These are phyloP conservation scores for Acanthamoeba castellanii DNA, from an alignment of 208 protist species.

Conservation along the genomic window DNA sequence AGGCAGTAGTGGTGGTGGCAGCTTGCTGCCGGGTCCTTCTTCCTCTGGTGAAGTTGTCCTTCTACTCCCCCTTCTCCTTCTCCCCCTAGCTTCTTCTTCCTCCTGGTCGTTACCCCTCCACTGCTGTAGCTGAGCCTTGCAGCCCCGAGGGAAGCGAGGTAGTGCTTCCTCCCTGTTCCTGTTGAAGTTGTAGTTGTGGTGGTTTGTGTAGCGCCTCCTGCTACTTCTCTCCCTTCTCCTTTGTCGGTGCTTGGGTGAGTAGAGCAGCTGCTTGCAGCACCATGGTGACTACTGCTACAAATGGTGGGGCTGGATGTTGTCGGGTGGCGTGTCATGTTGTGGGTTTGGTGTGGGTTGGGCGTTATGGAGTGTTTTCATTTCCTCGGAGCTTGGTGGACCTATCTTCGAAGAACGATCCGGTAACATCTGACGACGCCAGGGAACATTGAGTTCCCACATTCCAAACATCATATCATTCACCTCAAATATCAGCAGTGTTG, in stretches of 20 bases:
- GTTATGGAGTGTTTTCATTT: not conserved
- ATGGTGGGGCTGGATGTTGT: too few species aligned
- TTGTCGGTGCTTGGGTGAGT: too few species aligned
- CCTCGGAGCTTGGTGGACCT: not conserved
- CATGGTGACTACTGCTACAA: too few species aligned
- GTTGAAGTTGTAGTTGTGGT: too few species aligned
- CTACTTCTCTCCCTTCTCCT: too few species aligned
- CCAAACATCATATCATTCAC: too few species aligned
- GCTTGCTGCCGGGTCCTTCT: not conserved
- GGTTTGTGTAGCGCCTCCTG: not conserved
- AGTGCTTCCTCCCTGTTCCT: too few species aligned
- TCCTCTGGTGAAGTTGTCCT: not conserved
- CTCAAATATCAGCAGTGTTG: too few species aligned
- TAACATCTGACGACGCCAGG: not conserved
- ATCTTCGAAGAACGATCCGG: not conserved
- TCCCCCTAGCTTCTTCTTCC: not conserved
- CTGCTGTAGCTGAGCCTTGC: not conserved
- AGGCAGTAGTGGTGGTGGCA: not conserved
- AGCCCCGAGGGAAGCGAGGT: not conserved
- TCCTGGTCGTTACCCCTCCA: not conserved
- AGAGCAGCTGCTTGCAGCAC: not conserved
- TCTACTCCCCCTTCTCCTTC: too few species aligned
- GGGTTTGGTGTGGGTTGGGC: not conserved
- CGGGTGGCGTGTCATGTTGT: not conserved
- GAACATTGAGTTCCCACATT: not conserved